Base-by-base conservation (phyloP, 139 green algal genomes). In the Coelastrella sp. region DNA sequence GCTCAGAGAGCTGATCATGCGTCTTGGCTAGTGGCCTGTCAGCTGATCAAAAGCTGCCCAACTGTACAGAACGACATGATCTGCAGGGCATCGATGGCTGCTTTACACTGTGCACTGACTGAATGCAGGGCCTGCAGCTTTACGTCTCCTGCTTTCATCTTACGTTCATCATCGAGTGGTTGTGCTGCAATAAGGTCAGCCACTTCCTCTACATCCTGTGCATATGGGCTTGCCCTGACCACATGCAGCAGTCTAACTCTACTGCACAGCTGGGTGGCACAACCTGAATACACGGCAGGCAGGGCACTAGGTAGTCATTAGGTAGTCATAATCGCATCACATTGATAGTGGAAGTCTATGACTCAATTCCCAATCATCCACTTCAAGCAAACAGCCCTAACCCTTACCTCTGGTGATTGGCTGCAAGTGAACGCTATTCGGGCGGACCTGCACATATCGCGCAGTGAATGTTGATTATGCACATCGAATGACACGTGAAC, bases 121-220 rank as follows among this genome's bases (percentile, higher is more conserved):
- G 35, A 49, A 49, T 49, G 35, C 35, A 49, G 35, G 35, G 35
- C 35, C 35, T 49, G 35, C 35, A 49, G 11, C 25, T 59, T 19
- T 9, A 57, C 25, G 25, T 59, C 8, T 6, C 22, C 12, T 17
- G 10, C 74, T 59, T 7, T 9, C 25, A 14, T 24, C 78, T 93
- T 75, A 94, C 92, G 79, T 68, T 92, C 90, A 58, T 91, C 89
- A 56, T 94, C 92, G 11, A 94, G 24, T 4, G 90, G 81, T 27
- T 82, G 70, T 10, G 90, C 68, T 27, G 89, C 90, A 15, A 94
- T 94, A 61, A 94, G 87, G 75, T 94, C 84, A 8, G 92, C 89
- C 0, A 94, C 70, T 79, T 92, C 60, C 65, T 89, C 76, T n/a
- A 94, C 59, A 56, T 91, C 91, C 4, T 87, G 7, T 6, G 58